Percentiles rank a stretch among this genome's conserved stretches.
Conservation (phyloP, 1,139 yeast species). For the Hanseniaspora sp. region DNA sequence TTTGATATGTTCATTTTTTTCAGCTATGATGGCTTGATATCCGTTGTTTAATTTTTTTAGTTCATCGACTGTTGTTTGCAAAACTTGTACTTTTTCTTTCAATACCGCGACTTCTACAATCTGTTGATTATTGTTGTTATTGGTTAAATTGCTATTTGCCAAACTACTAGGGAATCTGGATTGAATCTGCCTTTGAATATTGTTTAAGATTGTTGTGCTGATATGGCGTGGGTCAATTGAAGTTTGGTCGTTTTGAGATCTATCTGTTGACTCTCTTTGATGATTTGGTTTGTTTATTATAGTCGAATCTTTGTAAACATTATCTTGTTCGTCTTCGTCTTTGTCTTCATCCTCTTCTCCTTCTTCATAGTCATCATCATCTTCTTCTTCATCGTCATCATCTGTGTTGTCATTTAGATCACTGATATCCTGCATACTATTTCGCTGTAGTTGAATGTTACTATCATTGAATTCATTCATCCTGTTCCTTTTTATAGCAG, state of each 20-base stretch:
- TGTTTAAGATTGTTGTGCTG: constrained; percentile 4
- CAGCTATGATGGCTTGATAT: neutral
- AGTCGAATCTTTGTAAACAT: too few relatives aligned
- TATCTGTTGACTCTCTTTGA: too few relatives aligned
- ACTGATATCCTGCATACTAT: neutral
- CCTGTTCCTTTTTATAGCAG: neutral
- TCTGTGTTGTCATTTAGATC: neutral
- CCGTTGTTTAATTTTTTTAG: neutral
- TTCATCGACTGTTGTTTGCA: neutral
- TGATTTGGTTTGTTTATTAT: too few relatives aligned
- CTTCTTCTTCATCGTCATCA: neutral
- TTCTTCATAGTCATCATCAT: neutral
- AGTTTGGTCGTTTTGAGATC: too few relatives aligned
- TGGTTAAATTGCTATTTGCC: neutral
- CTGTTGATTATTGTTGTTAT: too few relatives aligned
- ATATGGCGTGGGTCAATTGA: neutral
- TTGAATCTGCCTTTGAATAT: constrained; percentile 12
- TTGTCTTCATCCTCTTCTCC: neutral
- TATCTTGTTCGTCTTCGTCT: neutral
- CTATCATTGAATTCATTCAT: neutral
- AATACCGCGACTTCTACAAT: neutral
- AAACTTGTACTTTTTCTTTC: neutral
- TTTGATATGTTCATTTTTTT: constrained; percentile 8
- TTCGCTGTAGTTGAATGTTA: neutral
- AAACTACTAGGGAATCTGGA: neutral